Conservation (phyloP, 2,329 filamentous ascomycete genomes). For the Colletotrichum filicis region DNA sequence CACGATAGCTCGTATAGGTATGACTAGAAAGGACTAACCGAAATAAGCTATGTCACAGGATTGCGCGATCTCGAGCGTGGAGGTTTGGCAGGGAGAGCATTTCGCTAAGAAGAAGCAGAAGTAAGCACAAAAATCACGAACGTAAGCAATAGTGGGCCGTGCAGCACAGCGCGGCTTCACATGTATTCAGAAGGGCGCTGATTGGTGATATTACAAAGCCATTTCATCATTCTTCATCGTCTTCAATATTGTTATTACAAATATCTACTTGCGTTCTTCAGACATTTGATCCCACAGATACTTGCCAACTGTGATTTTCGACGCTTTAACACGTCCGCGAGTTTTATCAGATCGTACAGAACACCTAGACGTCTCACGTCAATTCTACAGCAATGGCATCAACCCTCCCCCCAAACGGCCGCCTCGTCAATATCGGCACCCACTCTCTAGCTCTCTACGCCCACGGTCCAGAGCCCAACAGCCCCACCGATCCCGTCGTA, state of each 20-base stretch:
- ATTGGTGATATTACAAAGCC: background rate
- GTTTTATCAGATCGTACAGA: background rate
- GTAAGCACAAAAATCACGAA: background rate
- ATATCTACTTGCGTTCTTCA: background rate
- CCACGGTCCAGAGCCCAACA: constrained; percentile 2
- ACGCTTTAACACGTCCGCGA: background rate
- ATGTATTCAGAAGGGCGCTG: background rate
- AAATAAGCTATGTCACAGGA: background rate
- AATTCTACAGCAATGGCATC: background rate
- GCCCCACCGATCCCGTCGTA: background rate
- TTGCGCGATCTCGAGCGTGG: background rate
- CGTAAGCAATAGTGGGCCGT: background rate
- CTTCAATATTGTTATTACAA: background rate
- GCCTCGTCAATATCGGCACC: constrained; percentile 21
- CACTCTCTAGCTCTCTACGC: constrained; percentile 19
- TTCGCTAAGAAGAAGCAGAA: background rate
- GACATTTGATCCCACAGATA: background rate
- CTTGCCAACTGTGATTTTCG: background rate
- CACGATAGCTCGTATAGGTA: too few relatives aligned
- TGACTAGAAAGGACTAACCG: too few relatives aligned
- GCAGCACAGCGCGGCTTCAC: background rate
- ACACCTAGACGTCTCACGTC: background rate
- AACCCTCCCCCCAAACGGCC: constrained; percentile 1
- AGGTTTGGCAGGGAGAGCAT: background rate
- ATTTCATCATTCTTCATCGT: background rate